phyloP scores from a whole-genome alignment of 768 basidiomycete species.

The Kwoniella bestiolae region DNA sequence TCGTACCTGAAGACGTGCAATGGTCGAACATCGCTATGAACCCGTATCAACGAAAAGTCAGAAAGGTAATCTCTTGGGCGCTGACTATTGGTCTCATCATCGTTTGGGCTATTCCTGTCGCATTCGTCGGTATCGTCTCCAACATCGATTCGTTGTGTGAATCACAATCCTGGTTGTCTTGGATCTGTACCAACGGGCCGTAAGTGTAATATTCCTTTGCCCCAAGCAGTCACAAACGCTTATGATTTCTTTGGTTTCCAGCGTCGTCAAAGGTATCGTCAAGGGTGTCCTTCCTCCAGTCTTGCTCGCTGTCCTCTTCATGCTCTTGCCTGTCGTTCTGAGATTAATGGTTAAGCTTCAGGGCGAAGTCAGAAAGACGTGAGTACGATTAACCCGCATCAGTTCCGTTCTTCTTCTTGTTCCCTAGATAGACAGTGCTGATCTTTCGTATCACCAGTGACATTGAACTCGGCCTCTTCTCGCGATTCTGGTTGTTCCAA shows the following conservation, averaged over 20 bases:
- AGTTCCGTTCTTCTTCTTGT: no score
- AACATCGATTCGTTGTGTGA: conserved; percentile 56
- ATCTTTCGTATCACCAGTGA: conserved; percentile 34
- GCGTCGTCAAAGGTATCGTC: conserved; percentile 50
- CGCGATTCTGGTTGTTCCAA: conserved; percentile 58
- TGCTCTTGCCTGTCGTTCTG: conserved; percentile 56
- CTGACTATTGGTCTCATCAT: conserved; percentile 57
- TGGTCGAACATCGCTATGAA: conserved; percentile 56
- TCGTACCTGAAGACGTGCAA: conserved; percentile 57
- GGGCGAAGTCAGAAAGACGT: conserved; percentile 53
- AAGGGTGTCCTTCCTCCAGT: conserved; percentile 57
- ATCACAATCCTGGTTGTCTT: conserved; percentile 50
- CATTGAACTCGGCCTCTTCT: conserved; percentile 55
- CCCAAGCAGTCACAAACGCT: neutral
- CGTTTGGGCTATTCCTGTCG: conserved; percentile 56
- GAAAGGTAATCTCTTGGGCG: conserved; percentile 51
- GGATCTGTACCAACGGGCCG: conserved; percentile 51
- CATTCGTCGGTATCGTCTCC: conserved; percentile 56
- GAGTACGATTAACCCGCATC: conserved; percentile 11
- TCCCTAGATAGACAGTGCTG: neutral
- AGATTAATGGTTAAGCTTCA: conserved; percentile 50
- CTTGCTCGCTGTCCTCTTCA: conserved; percentile 56
- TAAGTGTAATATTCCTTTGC: conserved; percentile 11
- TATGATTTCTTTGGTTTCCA: neutral
- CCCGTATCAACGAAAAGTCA: conserved; percentile 50